Evolutionary conservation across 495 filamentous ascomycete genomes (phyloP), one percentile per base, ranked within the genome.

Genomic region (Lasiosphaeris hirsuta): DNA sequence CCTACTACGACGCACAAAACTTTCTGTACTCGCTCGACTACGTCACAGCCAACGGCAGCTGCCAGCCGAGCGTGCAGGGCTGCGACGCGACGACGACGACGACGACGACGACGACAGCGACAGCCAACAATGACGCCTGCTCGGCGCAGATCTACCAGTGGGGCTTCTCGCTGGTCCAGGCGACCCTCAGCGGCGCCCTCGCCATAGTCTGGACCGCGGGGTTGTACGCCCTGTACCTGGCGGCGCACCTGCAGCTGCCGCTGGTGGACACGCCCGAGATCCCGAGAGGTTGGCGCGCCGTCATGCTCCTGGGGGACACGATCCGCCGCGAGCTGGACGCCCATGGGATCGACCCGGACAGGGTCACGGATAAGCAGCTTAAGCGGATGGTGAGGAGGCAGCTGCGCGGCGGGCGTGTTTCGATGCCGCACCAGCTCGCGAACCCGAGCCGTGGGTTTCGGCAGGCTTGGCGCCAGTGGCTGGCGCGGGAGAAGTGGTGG

Each of bases 111-210:
- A n/a, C n/a, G n/a, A n/a, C n/a, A n/a, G n/a, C n/a, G n/a, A n/a
- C n/a, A 1, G 18, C 15, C 5, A 34, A 13, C 10, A 38, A 18
- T 6, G 18, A 34, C 3, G 13, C 23, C 23, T 49, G 45, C 45
- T n/a, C 18, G 18, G 9, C 35, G 10, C 45, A 56, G 43, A 38
- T 33, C 7, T 56, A 56, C 42, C 42, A 15, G 1, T 56, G 53
- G 53, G 53, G 53, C 13, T 47, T 56, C 14, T 56, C 53, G n/a
- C 48, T 35, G 15, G 6, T 47, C 3, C 53, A 56, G 18, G 9
- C 41, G 7, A 37, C 39, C 10, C 9, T 47, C 1, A 19, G 15
- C 11, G 0, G 14, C 10, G 8, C 48, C 8, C 42, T 47, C 2
- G n/a, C 33, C 9, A 30, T 56, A 2, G 15, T 48, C 3, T 56